Conservation (phyloP, 1,139 yeast genomes). For the Taiozyma sp. region DNA sequence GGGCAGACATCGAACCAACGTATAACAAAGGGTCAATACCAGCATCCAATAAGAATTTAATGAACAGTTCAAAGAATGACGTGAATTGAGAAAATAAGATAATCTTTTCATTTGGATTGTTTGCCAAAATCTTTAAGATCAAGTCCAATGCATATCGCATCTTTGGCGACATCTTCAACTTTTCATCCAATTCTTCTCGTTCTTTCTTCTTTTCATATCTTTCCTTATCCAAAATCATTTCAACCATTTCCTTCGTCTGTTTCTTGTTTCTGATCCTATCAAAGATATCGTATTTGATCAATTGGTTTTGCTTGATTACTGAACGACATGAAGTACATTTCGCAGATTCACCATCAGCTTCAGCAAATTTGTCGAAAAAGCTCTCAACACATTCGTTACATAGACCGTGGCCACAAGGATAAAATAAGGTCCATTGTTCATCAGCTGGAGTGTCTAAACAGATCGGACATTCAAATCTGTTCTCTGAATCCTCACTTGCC, state of each 20-base stretch:
- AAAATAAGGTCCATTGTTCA: constrained; percentile 38
- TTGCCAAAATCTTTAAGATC: constrained; percentile 36
- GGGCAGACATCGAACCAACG: constrained; percentile 76
- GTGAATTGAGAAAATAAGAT: constrained; percentile 87
- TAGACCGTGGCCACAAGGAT: constrained; percentile 63
- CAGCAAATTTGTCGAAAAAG: constrained; percentile 40
- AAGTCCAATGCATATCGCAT: constrained; percentile 43
- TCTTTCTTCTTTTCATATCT: constrained; percentile 23
- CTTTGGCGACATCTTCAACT: constrained; percentile 46
- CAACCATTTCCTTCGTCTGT: constrained; percentile 26
- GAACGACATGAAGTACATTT: constrained; percentile 48
- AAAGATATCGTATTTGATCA: constrained; percentile 48
- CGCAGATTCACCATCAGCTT: constrained; percentile 35
- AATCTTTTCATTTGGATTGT: constrained; percentile 52
- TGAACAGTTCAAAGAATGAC: constrained; percentile 64
- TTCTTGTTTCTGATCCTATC: constrained; percentile 37
- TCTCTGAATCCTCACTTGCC: constrained; percentile 18
- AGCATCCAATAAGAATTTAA: constrained; percentile 45
- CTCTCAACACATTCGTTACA: constrained; percentile 57
- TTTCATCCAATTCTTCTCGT: constrained; percentile 26
- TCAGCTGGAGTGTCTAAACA: constrained; percentile 41
- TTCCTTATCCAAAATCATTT: constrained; percentile 21
- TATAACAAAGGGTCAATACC: constrained; percentile 54
- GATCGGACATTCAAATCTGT: constrained; percentile 47
- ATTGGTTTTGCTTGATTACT: constrained; percentile 34